Evolutionary conservation across 176 grass and related monocot genomes (phyloP).

Genomic region (Saccharum officinarum): DNA sequence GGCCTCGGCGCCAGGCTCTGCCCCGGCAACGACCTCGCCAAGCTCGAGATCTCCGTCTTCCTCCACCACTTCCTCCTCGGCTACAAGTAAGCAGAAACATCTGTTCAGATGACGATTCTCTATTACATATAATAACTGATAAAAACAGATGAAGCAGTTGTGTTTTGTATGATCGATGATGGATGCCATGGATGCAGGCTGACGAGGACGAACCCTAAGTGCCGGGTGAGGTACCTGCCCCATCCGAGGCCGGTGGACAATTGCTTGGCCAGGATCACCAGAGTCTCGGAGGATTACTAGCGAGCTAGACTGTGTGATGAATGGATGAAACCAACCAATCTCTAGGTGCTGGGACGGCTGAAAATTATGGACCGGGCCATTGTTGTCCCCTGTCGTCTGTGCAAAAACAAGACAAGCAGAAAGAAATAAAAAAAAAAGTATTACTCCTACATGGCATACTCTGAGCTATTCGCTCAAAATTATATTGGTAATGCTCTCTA

Average conservation of each 20-base stretch:
- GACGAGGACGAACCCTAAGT: conserved; percentile 49
- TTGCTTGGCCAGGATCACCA: conserved; percentile 73
- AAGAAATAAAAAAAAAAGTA: no score
- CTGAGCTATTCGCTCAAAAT: no score
- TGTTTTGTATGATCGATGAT: neutral
- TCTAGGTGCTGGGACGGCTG: neutral
- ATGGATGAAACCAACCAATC: neutral
- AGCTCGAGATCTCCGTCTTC: conserved; percentile 96
- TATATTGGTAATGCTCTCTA: no score
- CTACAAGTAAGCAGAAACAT: conserved; percentile 43
- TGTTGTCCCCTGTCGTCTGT: no score
- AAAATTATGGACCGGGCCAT: no score
- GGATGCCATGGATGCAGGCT: conserved; percentile 29
- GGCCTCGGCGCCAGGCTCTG: conserved; percentile 70
- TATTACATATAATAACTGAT: no score
- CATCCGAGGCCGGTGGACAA: conserved; percentile 88
- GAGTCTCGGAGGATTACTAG: neutral
- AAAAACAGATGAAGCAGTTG: no score
- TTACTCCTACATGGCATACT: no score
- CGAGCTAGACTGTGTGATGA: neutral
- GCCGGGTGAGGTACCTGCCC: conserved; percentile 58
- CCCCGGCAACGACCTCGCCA: conserved; percentile 90
- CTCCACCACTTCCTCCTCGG: conserved; percentile 90
- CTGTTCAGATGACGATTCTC: no score
- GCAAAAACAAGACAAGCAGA: no score